These are phyloP conservation scores for Pseudomassariella vexata DNA, from an alignment of 2,329 filamentous ascomycete genomes.

Conservation along the genomic window DNA sequence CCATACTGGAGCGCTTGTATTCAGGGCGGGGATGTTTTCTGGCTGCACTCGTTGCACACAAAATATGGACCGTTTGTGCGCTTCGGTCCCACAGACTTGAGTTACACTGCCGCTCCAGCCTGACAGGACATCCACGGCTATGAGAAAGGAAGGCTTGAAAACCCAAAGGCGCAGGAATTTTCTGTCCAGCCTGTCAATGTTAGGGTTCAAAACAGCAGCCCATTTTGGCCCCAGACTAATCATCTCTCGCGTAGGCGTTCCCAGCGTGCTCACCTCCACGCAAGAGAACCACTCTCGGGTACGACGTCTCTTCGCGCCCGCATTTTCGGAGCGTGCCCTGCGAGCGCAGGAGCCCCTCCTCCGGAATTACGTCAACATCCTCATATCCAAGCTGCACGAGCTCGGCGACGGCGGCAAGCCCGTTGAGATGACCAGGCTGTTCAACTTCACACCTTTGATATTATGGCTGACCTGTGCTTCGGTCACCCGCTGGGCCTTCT, in stretches of 20 bases:
- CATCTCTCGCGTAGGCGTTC: constrained; percentile 5
- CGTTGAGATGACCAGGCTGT: constrained; percentile 13
- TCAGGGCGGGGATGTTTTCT: constrained; percentile 13
- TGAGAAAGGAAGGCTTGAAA: constrained; percentile 7
- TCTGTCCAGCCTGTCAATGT: constrained; percentile 13
- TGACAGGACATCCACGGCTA: constrained; percentile 16
- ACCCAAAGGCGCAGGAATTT: constrained; percentile 8
- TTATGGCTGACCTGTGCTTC: constrained; percentile 16
- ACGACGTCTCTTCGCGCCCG: constrained; percentile 13
- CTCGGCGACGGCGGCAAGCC: constrained; percentile 8
- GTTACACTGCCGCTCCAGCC: constrained; percentile 12
- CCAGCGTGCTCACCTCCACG: constrained; percentile 12
- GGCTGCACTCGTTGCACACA: constrained; percentile 15
- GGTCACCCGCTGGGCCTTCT: constrained; percentile 12
- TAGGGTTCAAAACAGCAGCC: no score
- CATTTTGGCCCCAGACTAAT: no score
- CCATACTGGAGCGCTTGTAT: constrained; percentile 16
- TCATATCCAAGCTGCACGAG: constrained; percentile 30
- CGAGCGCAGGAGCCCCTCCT: constrained; percentile 19
- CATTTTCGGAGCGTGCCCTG: constrained; percentile 15
- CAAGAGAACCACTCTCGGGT: constrained; percentile 13
- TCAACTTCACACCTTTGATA: constrained; percentile 16
- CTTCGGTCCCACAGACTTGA: constrained; percentile 15
- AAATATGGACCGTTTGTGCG: constrained; percentile 15
- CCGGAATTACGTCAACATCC: constrained; percentile 28